Evolutionary conservation across 495 filamentous ascomycete species (phyloP).

Genomic region (Podospora conica): DNA sequence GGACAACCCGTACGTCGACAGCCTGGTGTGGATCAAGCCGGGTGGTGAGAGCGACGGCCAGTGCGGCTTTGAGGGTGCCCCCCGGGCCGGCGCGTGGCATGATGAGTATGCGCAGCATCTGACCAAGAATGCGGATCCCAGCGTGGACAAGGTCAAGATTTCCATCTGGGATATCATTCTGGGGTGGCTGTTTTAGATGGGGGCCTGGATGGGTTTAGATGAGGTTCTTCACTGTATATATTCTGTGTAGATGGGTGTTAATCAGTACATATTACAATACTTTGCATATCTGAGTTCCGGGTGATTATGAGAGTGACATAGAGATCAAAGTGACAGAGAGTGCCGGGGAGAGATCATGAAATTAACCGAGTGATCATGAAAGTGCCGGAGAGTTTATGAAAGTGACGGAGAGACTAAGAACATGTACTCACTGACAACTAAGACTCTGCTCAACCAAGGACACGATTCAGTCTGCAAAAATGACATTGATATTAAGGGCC

Average conservation of each 20-base stretch:
- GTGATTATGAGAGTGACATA: not conserved
- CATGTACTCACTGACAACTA: not conserved
- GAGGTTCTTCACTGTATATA: not conserved
- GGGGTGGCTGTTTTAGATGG: not conserved
- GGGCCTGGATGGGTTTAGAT: not conserved
- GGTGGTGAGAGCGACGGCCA: conserved; percentile 71
- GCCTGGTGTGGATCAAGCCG: conserved; percentile 74
- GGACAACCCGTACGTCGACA: conserved; percentile 56
- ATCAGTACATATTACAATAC: not conserved
- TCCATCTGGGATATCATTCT: not conserved
- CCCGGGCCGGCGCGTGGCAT: conserved; percentile 67
- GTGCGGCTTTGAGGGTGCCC: conserved; percentile 55
- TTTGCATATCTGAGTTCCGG: no score
- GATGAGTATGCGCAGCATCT: conserved; percentile 65
- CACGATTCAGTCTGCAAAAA: no score
- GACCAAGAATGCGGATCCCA: conserved; percentile 40
- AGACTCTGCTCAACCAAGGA: no score
- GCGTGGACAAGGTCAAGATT: not conserved
- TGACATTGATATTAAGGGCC: no score
- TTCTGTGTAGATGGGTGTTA: not conserved
- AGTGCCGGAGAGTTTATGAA: not conserved
- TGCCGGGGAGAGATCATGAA: not conserved
- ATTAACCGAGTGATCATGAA: not conserved
- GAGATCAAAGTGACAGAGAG: no score
- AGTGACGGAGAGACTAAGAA: not conserved